Percentiles rank a stretch among this genome's conserved stretches.
Evolutionary conservation across 177 flowering plant genomes (phyloP).

Genomic region (Telopea speciosissima): DNA sequence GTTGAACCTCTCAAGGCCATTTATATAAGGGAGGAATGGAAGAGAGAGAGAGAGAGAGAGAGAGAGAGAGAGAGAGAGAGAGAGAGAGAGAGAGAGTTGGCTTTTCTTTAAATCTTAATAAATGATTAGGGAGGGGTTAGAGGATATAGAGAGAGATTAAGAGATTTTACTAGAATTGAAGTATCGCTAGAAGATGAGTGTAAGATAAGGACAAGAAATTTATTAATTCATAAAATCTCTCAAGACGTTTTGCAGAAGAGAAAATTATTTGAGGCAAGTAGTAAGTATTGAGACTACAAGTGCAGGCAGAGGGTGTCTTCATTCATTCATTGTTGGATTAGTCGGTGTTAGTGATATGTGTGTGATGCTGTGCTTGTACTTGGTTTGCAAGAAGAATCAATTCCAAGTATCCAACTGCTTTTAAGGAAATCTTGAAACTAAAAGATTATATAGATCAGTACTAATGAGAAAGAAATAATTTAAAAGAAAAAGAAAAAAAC

Average conservation of each 20-base stretch:
- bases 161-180: slow-evolving; percentile 28
- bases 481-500: no score
- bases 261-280: slow-evolving; percentile 22
- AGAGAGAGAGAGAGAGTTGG: slow-evolving; percentile 11
- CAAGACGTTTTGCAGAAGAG: slow-evolving; percentile 22
- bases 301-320: slow-evolving; percentile 23
- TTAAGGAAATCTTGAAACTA: no score
- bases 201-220: slow-evolving; percentile 48
- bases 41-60: slow-evolving; percentile 13
- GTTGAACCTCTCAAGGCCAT: slow-evolving; percentile 26
- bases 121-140: slow-evolving; percentile 16
- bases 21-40: slow-evolving; percentile 23
- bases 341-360: slow-evolving; percentile 21
- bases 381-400: not conserved
- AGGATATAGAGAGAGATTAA: slow-evolving; percentile 5
- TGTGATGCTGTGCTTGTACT: not conserved
- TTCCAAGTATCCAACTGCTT: not conserved
- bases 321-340: slow-evolving; percentile 36
- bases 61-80: slow-evolving; percentile 9
- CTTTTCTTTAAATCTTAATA: slow-evolving; percentile 15
- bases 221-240: slow-evolving; percentile 47
- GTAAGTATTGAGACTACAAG: slow-evolving; percentile 46
- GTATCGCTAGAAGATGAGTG: slow-evolving; percentile 39
- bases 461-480: no score
- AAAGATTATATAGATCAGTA: no score